Evolutionary conservation across 23 red algal genomes (phyloP).

Genomic region (Agarophyton chilense): DNA sequence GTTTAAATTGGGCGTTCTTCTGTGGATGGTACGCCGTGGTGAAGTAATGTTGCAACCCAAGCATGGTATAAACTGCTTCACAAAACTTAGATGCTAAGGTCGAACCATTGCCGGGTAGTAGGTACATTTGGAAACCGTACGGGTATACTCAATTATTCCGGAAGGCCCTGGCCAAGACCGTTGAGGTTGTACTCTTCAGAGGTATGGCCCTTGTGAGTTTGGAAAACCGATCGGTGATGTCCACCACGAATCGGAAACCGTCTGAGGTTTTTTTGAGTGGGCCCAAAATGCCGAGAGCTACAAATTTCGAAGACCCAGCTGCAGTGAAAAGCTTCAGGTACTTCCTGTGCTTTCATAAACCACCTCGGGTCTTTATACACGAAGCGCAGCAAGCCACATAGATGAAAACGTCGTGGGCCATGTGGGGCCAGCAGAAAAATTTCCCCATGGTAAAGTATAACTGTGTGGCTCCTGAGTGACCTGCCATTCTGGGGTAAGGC

Average conservation of each 20-base stretch:
- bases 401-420: too few species aligned
- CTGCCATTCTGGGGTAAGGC: not conserved
- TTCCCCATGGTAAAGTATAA: not conserved
- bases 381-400: too few species aligned
- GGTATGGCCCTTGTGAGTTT: not conserved
- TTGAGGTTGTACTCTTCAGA: too few species aligned
- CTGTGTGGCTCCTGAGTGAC: not conserved
- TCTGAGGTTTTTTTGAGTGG: not conserved
- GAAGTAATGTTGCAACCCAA: not conserved
- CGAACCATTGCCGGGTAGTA: not conserved
- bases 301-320: not conserved
- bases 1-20: not conserved
- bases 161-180: not conserved
- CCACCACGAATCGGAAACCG: not conserved
- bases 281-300: not conserved
- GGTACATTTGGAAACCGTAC: not conserved
- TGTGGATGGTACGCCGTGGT: conserved; percentile 16
- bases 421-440: not conserved
- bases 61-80: not conserved
- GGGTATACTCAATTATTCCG: not conserved
- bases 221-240: not conserved
- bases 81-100: not conserved
- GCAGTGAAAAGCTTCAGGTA: not conserved
- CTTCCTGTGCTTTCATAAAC: not conserved
- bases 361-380: too few species aligned